Evolutionary conservation across 495 filamentous ascomycete species (phyloP).

Genomic region (Pseudoneurospora amorphoporcata): DNA sequence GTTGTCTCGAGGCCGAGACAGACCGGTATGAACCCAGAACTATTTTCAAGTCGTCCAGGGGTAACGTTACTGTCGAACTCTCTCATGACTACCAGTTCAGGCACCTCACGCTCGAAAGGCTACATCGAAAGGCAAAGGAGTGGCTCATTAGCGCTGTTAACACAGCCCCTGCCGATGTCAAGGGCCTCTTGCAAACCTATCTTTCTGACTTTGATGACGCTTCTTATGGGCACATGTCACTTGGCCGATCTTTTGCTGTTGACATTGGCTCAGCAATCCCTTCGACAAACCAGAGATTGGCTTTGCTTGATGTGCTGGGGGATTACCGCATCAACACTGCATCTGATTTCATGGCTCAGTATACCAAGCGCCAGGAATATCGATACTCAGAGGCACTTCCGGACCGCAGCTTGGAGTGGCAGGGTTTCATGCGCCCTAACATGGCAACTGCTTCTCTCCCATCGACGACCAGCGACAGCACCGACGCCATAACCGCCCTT

Average conservation of each 20-base stretch:
- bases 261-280: slow-evolving; percentile 88
- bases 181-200: slow-evolving; percentile 89
- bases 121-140: slow-evolving; percentile 61
- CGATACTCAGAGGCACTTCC: slow-evolving; percentile 62
- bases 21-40: slow-evolving; percentile 86
- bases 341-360: slow-evolving; percentile 92
- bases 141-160: slow-evolving; percentile 78
- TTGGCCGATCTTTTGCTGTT: slow-evolving; percentile 90
- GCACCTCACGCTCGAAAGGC: slow-evolving; percentile 61
- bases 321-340: slow-evolving; percentile 72
- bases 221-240: slow-evolving; percentile 75
- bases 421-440: slow-evolving; percentile 44
- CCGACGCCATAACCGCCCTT: slow-evolving; percentile 50
- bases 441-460: slow-evolving; percentile 31
- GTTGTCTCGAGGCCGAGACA: slow-evolving; percentile 86
- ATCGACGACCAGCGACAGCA: slow-evolving; percentile 34
- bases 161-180: slow-evolving; percentile 86
- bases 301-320: slow-evolving; percentile 61
- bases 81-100: slow-evolving; percentile 81
- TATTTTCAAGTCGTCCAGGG: slow-evolving; percentile 61
- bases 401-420: slow-evolving; percentile 52
- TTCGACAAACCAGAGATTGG: slow-evolving; percentile 73
- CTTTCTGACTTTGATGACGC: slow-evolving; percentile 85
- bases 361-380: slow-evolving; percentile 94
- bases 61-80: slow-evolving; percentile 71